Evolutionary conservation across 2,329 filamentous ascomycete species (phyloP), one percentile per base, ranked within the genome.

Genomic region (Colletotrichum sp.): DNA sequence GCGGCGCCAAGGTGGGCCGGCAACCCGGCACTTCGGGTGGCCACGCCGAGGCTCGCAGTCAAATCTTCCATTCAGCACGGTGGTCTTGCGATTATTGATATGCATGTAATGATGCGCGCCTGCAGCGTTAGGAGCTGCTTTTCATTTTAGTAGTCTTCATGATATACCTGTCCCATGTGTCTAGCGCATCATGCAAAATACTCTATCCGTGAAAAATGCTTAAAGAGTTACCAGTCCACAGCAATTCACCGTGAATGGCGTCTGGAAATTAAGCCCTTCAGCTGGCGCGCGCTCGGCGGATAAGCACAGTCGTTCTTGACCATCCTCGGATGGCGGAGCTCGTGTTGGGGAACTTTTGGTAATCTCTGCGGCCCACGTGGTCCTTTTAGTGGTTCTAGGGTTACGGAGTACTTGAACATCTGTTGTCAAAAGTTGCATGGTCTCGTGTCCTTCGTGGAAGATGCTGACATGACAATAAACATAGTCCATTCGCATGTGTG

Each of bases 1-100:
- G 59, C 59, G 70, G 64, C 74, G 70, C 74, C 70, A 76, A 76
- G 74, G 59, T 68, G 44, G 59, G 28, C 34, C 74, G 59, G 70
- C 65, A 69, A 65, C 30, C 34, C 74, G 74, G 74, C 74, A 76
- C 10, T 36, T 39, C 13, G 52, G 30, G 34, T 30, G 15, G 16
- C 15, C 28, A 10, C 26, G 18, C 13, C 21, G 30, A 28, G 64
- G 64, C 36, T 34, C 32, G 49, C 44, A 44, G 34, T 65, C 6
- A 13, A 13, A 10, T 18, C 36, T 66, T 34, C 4, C 24, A 52
- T 52, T 52, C 44, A 21, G n/a, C 10, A 52, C 63, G 63, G 13
- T 24, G 62, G n/a, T 24, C 21, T 34, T 39, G 9, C n/a, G 32
- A 30, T 30, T 62, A 10, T 30, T 34, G 18, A 16, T 34, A 21